phyloP scores from a whole-genome alignment of 345 rosid species.

The Citrus trifoliata region DNA sequence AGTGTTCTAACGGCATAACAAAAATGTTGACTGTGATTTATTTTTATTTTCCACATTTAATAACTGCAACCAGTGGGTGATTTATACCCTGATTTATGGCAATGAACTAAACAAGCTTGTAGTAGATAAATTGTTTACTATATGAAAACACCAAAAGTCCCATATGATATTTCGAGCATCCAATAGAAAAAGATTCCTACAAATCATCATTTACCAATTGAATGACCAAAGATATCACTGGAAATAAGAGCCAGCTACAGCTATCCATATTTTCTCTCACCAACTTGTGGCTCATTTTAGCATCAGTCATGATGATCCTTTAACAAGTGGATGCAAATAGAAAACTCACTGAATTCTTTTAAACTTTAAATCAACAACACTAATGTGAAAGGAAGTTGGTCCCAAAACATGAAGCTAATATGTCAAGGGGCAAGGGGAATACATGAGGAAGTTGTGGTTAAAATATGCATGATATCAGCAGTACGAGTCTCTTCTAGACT shows the following conservation, averaged over 20 bases:
- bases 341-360: not conserved
- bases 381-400: not conserved
- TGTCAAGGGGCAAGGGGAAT: not conserved
- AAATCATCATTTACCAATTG: not conserved
- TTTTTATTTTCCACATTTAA: conserved; percentile 7
- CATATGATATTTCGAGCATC: not conserved
- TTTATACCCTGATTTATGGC: not conserved
- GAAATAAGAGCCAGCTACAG: not conserved
- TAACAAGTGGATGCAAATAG: not conserved
- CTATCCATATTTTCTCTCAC: not conserved
- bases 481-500: not conserved
- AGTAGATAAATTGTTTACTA: not conserved
- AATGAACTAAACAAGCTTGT: not conserved
- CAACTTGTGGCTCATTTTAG: not conserved
- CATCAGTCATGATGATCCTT: not conserved
- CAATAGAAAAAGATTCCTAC: not conserved
- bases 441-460: not conserved
- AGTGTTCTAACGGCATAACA: not conserved
- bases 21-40: not conserved
- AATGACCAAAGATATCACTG: not conserved
- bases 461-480: not conserved
- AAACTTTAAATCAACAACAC: not conserved
- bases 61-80: not conserved
- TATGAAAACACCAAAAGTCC: not conserved
- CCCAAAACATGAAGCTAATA: not conserved